Percentiles rank a stretch among this genome's conserved stretches.
These are phyloP conservation scores for Spongispora temasekensis DNA, from an alignment of 1,284 basidiomycete genomes.

Conservation along the genomic window DNA sequence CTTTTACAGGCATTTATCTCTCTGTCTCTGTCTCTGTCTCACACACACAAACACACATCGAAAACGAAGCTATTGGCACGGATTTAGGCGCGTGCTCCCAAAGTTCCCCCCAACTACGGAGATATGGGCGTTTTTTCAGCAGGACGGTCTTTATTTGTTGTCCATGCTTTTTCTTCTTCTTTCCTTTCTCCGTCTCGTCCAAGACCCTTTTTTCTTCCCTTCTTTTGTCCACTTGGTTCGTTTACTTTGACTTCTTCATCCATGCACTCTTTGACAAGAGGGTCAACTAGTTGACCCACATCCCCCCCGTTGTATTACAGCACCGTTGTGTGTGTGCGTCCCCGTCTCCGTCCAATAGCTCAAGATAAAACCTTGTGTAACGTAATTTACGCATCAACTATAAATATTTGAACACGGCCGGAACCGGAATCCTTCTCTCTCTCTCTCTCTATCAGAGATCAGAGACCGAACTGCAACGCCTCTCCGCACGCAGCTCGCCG, in stretches of 20 bases:
- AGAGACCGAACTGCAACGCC: too few relatives aligned
- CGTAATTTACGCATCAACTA: constrained; percentile 39
- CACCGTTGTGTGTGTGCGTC: background rate
- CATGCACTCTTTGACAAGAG: background rate
- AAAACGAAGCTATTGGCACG: background rate
- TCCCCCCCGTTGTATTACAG: constrained; percentile 26
- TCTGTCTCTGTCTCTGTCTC: too few relatives aligned
- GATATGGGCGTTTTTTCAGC: too few relatives aligned
- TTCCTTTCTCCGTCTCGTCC: background rate
- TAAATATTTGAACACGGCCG: too few relatives aligned
- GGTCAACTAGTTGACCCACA: too few relatives aligned
- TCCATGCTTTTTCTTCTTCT: too few relatives aligned
- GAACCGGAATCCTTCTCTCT: too few relatives aligned
- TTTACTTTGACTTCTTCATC: background rate
- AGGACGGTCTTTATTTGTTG: too few relatives aligned
- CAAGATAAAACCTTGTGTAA: constrained; percentile 30
- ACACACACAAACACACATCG: too few relatives aligned
- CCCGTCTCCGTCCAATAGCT: constrained; percentile 6
- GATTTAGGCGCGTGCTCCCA: background rate
- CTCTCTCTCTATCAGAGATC: too few relatives aligned
- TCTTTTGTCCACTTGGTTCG: background rate
- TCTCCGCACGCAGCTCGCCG: background rate
- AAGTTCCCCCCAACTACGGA: background rate
- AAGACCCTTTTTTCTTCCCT: background rate
- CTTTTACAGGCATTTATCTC: constrained; percentile 42